Evolutionary conservation across 208 protist species (phyloP).

Genomic region (Angomonas ambiguus): DNA sequence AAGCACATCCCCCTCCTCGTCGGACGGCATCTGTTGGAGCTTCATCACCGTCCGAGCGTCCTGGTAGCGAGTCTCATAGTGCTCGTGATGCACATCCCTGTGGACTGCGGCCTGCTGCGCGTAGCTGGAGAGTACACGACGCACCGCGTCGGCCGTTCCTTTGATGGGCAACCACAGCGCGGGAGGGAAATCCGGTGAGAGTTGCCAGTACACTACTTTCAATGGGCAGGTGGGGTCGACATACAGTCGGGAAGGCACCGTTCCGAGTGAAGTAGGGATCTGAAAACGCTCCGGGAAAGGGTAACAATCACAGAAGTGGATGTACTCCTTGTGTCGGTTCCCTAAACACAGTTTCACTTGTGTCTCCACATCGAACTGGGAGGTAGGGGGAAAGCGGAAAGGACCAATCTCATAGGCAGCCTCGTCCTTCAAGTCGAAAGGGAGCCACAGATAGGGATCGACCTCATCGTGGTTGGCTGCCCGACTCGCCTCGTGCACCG

Average conservation of each 20-base stretch:
- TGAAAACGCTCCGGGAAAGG: constrained; percentile 80
- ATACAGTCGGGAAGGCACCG: constrained; percentile 58
- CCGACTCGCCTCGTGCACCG: constrained; percentile 10
- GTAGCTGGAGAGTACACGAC: constrained; percentile 83
- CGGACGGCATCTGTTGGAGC: constrained; percentile 53
- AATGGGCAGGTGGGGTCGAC: constrained; percentile 54
- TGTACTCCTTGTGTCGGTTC: constrained; percentile 67
- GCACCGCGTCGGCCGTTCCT: constrained; percentile 63
- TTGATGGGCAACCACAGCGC: constrained; percentile 89
- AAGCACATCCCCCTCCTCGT: constrained; percentile 60
- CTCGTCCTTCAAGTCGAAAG: constrained; percentile 78
- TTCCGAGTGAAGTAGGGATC: constrained; percentile 85
- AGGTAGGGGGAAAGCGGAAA: constrained; percentile 57
- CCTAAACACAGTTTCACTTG: constrained; percentile 61
- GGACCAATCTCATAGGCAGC: constrained; percentile 55
- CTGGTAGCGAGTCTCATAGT: constrained; percentile 53
- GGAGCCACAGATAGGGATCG: constrained; percentile 73
- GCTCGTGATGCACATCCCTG: constrained; percentile 68
- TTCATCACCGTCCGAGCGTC: constrained; percentile 52
- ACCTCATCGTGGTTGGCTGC: constrained; percentile 10
- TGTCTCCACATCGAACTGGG: constrained; percentile 62
- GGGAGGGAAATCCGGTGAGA: constrained; percentile 81
- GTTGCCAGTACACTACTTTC: constrained; percentile 78
- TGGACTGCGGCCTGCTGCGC: constrained; percentile 65
- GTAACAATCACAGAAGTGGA: constrained; percentile 88